Conservation (phyloP, 2,329 filamentous ascomycete genomes). For the Fusarium nygamai region DNA sequence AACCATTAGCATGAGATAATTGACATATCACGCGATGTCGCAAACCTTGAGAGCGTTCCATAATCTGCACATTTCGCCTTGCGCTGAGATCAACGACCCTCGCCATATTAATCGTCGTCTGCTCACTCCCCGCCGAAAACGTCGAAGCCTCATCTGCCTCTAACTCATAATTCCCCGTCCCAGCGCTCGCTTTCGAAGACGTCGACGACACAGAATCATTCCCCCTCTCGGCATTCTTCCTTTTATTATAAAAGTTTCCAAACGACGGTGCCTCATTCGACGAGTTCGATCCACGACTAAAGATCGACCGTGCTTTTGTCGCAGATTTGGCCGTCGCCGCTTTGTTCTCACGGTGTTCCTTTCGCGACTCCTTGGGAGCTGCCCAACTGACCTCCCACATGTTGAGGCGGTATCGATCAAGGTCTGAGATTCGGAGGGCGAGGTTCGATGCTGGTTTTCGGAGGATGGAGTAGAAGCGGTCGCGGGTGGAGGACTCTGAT, state of each 20-base stretch:
- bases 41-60: neutral
- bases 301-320: slow-evolving; percentile 10
- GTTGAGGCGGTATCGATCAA: slow-evolving; percentile 13
- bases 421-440: neutral
- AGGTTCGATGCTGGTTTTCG: slow-evolving; percentile 20
- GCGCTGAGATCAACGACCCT: neutral
- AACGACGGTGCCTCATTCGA: slow-evolving; percentile 4
- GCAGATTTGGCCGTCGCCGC: neutral
- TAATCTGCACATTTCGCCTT: neutral
- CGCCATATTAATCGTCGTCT: neutral
- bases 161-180: neutral
- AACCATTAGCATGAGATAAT: neutral
- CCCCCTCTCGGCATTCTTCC: neutral
- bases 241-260: neutral
- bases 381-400: slow-evolving; percentile 39
- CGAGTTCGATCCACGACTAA: slow-evolving; percentile 16
- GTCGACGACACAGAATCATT: neutral
- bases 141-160: slow-evolving; percentile 16
- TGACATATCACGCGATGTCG: neutral
- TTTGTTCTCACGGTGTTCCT: slow-evolving; percentile 34
- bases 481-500: neutral
- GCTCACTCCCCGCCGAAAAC: slow-evolving; percentile 1
- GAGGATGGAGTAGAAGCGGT: slow-evolving; percentile 7
- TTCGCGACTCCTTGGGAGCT: slow-evolving; percentile 25
- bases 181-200: neutral